A percentile compares a stretch with the other conserved stretches of the same genome.
These are phyloP conservation scores for Wickerhamiella australiensis DNA, from an alignment of 805 yeast species.

Conservation along the genomic window DNA sequence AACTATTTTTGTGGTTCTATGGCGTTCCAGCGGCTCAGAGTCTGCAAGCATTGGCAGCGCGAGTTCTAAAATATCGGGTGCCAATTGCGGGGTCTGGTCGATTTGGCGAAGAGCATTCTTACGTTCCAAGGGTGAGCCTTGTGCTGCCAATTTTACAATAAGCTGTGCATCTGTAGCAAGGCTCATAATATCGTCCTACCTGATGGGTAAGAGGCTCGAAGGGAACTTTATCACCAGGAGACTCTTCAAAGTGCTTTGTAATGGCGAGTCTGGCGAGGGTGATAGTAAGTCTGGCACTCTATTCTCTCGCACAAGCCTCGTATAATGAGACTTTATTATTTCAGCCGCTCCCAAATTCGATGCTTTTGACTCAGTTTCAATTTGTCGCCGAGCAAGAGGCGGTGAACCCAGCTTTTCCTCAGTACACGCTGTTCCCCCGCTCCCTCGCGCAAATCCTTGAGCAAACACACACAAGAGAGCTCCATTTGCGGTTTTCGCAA, in stretches of 20 bases:
- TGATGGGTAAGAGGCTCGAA: no score
- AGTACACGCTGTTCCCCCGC: constrained; percentile 50
- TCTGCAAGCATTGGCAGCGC: constrained; percentile 70
- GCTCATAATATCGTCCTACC: no score
- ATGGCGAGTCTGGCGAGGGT: not conserved
- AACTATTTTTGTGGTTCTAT: constrained; percentile 62
- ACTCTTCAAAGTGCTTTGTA: not conserved
- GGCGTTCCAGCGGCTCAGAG: constrained; percentile 73
- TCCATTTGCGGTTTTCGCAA: constrained; percentile 78
- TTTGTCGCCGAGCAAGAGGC: constrained; percentile 32
- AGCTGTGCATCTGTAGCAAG: not conserved
- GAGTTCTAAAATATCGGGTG: constrained; percentile 52
- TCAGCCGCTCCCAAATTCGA: constrained; percentile 63
- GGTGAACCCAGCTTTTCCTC: constrained; percentile 6
- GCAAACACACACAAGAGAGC: constrained; percentile 52
- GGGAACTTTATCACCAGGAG: not conserved
- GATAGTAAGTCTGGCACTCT: not conserved
- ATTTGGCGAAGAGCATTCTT: constrained; percentile 57
- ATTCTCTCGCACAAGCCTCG: constrained; percentile 15
- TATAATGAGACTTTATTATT: constrained; percentile 53
- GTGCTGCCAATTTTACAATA: constrained; percentile 57
- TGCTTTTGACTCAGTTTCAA: constrained; percentile 54
- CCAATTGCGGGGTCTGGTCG: constrained; percentile 46
- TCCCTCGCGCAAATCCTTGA: constrained; percentile 66
- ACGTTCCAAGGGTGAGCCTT: constrained; percentile 59